A percentile compares a stretch with the other conserved stretches of the same genome.
Evolutionary conservation across 495 filamentous ascomycete species (phyloP).

Genomic region (Entonaema liquescens): DNA sequence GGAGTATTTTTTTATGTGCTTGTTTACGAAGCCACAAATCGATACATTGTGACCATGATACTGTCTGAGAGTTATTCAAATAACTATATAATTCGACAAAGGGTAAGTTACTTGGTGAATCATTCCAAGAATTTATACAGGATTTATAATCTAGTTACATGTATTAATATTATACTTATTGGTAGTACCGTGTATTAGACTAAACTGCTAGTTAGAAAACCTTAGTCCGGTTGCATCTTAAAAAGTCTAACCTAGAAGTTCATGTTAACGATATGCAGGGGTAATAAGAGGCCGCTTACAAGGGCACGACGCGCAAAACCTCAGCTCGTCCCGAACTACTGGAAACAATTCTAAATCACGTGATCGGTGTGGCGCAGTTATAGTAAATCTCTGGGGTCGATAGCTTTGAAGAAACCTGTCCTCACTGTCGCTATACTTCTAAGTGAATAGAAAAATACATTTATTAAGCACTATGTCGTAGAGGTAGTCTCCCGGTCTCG

Average conservation of each 20-base stretch:
- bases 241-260: background rate
- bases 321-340: background rate
- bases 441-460: background rate
- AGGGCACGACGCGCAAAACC: background rate
- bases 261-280: background rate
- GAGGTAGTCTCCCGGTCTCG: background rate
- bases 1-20: background rate
- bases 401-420: background rate
- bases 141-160: too few species aligned
- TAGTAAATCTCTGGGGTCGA: background rate
- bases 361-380: background rate
- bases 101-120: background rate
- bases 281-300: background rate
- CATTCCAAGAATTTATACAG: background rate
- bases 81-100: background rate
- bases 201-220: background rate
- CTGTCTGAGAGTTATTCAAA: background rate
- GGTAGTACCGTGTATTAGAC: background rate
- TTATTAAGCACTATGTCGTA: background rate
- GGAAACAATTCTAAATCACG: background rate
- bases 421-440: background rate
- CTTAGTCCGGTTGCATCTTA: background rate
- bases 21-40: background rate
- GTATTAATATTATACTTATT: too few species aligned
- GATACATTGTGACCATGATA: background rate